Conservation (phyloP, 805 yeast species). For the Zygosaccharomyces gambellarensis region DNA sequence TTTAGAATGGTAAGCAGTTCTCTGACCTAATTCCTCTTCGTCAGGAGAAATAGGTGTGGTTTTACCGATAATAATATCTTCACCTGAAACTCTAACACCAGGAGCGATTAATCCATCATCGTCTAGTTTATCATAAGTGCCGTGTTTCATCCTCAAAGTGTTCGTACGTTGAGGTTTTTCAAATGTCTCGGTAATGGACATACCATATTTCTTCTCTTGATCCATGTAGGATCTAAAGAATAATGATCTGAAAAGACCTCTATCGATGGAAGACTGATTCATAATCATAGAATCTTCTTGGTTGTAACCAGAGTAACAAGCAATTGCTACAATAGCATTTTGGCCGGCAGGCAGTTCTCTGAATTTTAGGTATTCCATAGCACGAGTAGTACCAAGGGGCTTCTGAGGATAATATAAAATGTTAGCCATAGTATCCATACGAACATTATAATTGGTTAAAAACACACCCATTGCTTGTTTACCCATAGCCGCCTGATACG, state of each 20-base stretch:
- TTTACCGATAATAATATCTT: slow-evolving; percentile 96
- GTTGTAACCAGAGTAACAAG: slow-evolving; percentile 97
- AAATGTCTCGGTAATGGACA: slow-evolving; percentile 95
- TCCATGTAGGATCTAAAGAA: slow-evolving; percentile 98
- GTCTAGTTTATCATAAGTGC: slow-evolving; percentile 95
- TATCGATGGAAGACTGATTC: slow-evolving; percentile 96
- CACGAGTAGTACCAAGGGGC: slow-evolving; percentile 94
- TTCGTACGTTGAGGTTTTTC: slow-evolving; percentile 95
- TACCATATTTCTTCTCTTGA: slow-evolving; percentile 96
- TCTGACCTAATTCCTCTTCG: slow-evolving; percentile 96
- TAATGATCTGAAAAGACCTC: slow-evolving; percentile 92
- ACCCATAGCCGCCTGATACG: slow-evolving; percentile 99
- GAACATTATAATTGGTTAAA: slow-evolving; percentile 87
- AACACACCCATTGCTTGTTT: slow-evolving; percentile 99
- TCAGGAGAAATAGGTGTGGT: slow-evolving; percentile 99
- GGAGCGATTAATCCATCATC: slow-evolving; percentile 98
- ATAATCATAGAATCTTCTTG: slow-evolving; percentile 99
- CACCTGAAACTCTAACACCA: slow-evolving; percentile 98
- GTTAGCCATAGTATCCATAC: slow-evolving; percentile 99
- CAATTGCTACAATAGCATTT: slow-evolving; percentile 96
- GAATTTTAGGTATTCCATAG: slow-evolving; percentile 96
- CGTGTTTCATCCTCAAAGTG: slow-evolving; percentile 92
- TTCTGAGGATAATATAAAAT: slow-evolving; percentile 96
- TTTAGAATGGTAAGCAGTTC: slow-evolving; percentile 96
- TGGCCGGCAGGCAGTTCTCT: slow-evolving; percentile 99